Conservation (phyloP, 345 rosid species). For the Mangifera indica region DNA sequence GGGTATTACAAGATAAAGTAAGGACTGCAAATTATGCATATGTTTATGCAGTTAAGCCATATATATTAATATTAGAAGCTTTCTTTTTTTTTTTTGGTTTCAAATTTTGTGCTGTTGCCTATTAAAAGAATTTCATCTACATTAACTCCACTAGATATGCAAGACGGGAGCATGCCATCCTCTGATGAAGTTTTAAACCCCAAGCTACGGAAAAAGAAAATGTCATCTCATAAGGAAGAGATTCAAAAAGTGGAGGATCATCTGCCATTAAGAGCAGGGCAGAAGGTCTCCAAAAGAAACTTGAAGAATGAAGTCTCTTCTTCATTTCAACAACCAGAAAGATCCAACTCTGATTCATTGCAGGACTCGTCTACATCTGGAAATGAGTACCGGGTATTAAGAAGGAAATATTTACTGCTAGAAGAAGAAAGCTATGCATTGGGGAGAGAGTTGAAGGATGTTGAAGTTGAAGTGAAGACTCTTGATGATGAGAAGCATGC, state of each 20-base stretch:
- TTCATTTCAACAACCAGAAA: conserved; percentile 51
- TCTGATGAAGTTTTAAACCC: conserved; percentile 40
- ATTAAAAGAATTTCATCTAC: too few relatives aligned
- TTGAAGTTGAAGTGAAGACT: conserved; percentile 60
- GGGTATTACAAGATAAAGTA: background rate
- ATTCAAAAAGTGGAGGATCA: conserved; percentile 30
- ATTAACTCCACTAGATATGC: conserved; percentile 34
- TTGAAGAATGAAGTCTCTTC: conserved; percentile 44
- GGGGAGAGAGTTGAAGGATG: conserved; percentile 61
- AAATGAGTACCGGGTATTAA: conserved; percentile 62
- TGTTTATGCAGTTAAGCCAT: background rate
- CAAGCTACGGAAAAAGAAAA: conserved; percentile 50
- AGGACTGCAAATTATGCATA: too few relatives aligned
- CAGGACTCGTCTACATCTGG: conserved; percentile 58
- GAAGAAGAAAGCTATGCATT: conserved; percentile 73
- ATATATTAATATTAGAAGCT: background rate
- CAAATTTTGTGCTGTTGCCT: background rate
- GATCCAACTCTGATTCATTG: conserved; percentile 67
- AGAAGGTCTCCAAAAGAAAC: conserved; percentile 46
- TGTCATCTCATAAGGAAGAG: conserved; percentile 23
- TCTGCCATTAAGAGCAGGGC: conserved; percentile 26
- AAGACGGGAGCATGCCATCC: conserved; percentile 50
- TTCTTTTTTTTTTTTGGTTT: background rate
- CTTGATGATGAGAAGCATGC: conserved; percentile 76
- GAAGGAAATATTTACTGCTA: conserved; percentile 65